phyloP scores from a whole-genome alignment of 495 filamentous ascomycete species.

The Talaromyces proteolyticus region DNA sequence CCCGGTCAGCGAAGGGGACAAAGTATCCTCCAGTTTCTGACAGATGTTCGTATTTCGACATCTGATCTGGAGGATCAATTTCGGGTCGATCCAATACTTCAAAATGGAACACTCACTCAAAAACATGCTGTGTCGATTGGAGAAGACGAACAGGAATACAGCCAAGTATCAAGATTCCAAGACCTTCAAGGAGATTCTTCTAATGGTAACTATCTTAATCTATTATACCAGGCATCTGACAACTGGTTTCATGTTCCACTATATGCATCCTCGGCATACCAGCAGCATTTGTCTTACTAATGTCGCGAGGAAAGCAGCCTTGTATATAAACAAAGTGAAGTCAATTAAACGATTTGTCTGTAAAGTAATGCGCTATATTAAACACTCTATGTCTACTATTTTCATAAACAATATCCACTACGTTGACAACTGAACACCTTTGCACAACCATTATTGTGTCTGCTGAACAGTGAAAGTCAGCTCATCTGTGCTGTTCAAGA shows the following conservation, averaged over 20 bases:
- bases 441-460: not conserved
- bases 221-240: not conserved
- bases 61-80: constrained; percentile 1
- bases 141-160: not conserved
- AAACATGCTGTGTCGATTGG: no score
- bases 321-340: not conserved
- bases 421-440: no score
- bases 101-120: no score
- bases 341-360: no score
- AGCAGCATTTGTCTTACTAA: not conserved
- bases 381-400: not conserved
- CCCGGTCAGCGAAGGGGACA: not conserved
- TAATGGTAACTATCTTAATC: not conserved
- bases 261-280: not conserved
- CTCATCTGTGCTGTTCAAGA: not conserved
- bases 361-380: no score
- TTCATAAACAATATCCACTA: not conserved
- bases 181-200: not conserved
- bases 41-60: not conserved
- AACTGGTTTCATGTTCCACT: constrained; percentile 1
- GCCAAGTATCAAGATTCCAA: no score
- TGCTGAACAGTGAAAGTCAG: not conserved
- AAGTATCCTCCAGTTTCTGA: not conserved
- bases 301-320: not conserved
- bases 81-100: not conserved